Percentiles rank a stretch among this genome's conserved stretches.
Conservation (phyloP, 768 basidiomycete genomes). For the Termitomyces eurrhizus region DNA sequence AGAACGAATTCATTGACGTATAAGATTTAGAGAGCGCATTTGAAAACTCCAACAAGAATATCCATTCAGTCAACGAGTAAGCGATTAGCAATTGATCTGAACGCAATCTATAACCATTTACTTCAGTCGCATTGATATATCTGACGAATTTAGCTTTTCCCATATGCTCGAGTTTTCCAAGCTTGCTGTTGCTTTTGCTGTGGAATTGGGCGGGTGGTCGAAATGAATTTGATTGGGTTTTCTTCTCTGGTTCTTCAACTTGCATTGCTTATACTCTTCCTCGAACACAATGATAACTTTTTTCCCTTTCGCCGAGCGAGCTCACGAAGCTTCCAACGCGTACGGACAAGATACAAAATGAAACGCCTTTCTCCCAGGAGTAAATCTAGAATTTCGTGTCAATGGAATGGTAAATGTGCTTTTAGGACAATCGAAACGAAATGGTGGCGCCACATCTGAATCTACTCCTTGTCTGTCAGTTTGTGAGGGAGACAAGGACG, state of each 20-base stretch:
- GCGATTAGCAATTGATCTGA: conserved; percentile 25
- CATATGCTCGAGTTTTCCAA: conserved; percentile 92
- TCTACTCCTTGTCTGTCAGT: not conserved
- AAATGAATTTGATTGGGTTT: not conserved
- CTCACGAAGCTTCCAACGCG: not conserved
- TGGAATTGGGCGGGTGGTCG: conserved; percentile 60
- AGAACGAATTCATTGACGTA: conserved; percentile 13
- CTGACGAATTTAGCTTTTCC: conserved; percentile 83
- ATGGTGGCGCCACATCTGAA: not conserved
- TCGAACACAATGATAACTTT: not conserved
- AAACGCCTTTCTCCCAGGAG: not conserved
- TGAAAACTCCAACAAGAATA: conserved; percentile 76
- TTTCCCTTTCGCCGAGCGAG: not conserved
- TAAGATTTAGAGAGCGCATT: conserved; percentile 56
- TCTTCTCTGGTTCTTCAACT: not conserved
- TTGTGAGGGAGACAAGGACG: too few relatives aligned
- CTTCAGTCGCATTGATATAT: conserved; percentile 74
- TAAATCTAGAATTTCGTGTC: not conserved
- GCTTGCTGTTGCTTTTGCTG: conserved; percentile 72
- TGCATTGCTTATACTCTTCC: not conserved
- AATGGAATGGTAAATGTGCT: not conserved
- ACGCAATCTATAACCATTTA: conserved; percentile 14
- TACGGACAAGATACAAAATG: not conserved
- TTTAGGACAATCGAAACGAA: too few relatives aligned
- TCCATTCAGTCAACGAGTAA: conserved; percentile 80